phyloP scores from a whole-genome alignment of 345 rosid genomes.

The Reutealis trisperma region DNA sequence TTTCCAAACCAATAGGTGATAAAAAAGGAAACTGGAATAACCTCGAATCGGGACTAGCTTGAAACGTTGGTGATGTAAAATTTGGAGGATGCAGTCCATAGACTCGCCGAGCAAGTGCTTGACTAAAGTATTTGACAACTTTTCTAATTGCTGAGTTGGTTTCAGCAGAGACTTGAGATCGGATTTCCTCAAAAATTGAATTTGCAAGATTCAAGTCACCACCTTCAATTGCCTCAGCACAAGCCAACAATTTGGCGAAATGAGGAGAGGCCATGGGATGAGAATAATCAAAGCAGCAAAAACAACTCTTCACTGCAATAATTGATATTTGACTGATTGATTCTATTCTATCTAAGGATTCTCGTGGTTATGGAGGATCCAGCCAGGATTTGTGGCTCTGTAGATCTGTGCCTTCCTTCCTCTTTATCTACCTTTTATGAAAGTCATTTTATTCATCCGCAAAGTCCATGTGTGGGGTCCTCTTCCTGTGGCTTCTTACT shows the following conservation, averaged over 20 bases:
- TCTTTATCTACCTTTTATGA: no score
- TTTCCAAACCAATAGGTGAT: no score
- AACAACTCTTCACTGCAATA: no score
- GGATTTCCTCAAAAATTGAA: background rate
- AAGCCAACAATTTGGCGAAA: background rate
- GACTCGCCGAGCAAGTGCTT: background rate
- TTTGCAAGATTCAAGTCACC: background rate
- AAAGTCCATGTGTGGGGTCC: no score
- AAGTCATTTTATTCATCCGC: no score
- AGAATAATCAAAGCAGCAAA: no score
- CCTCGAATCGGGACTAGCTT: fast-evolving
- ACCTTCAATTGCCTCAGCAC: background rate
- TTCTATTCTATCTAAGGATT: no score
- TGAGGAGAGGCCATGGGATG: background rate
- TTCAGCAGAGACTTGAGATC: background rate
- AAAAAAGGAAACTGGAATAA: background rate
- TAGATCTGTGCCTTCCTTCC: no score
- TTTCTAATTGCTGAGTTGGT: background rate
- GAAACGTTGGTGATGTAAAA: background rate
- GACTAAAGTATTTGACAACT: background rate
- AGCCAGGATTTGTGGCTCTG: no score
- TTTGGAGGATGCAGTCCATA: background rate
- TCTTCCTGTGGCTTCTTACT: no score
- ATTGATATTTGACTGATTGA: no score
- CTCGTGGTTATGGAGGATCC: no score